Evolutionary conservation across 768 basidiomycete genomes (phyloP).

Genomic region (Trametes sanguinea): DNA sequence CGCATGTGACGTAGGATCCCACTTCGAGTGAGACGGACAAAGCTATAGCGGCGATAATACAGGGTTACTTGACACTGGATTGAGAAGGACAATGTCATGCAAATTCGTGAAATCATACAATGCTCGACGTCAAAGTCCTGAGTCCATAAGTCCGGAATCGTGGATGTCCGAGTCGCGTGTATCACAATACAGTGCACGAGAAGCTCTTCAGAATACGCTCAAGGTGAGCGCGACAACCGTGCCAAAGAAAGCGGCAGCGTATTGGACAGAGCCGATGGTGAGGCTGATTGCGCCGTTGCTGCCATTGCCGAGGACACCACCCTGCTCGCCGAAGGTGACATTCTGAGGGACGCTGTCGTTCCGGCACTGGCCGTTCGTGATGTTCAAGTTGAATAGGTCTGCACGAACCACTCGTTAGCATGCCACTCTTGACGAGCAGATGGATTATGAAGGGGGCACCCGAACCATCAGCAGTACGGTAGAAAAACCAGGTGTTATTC

Average conservation of each 20-base stretch:
- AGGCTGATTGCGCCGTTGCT: not conserved
- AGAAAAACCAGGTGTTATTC: conserved; percentile 34
- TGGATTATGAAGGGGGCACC: not conserved
- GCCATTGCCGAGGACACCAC: conserved; percentile 24
- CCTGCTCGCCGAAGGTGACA: conserved; percentile 29
- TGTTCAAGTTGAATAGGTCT: conserved; percentile 27
- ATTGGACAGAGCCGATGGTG: conserved; percentile 8
- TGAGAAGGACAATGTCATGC: too few species aligned
- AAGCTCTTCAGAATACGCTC: not conserved
- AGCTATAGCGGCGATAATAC: too few species aligned
- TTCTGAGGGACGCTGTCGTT: conserved; percentile 27
- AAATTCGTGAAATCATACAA: too few species aligned
- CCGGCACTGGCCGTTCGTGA: conserved; percentile 25
- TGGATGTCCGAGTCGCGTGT: too few species aligned
- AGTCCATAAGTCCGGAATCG: too few species aligned
- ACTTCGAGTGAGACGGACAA: too few species aligned
- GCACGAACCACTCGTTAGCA: not conserved
- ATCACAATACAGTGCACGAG: too few species aligned
- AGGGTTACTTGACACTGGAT: too few species aligned
- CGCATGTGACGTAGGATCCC: too few species aligned
- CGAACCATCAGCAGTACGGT: conserved; percentile 28
- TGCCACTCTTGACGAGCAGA: not conserved
- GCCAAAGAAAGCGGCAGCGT: conserved; percentile 5
- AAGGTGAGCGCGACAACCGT: conserved; percentile 5
- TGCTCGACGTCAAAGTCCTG: too few species aligned